Percentiles rank a stretch among this genome's conserved stretches.
These are phyloP conservation scores for Mycena citricolor DNA, from an alignment of 1,284 basidiomycete genomes.

Conservation along the genomic window DNA sequence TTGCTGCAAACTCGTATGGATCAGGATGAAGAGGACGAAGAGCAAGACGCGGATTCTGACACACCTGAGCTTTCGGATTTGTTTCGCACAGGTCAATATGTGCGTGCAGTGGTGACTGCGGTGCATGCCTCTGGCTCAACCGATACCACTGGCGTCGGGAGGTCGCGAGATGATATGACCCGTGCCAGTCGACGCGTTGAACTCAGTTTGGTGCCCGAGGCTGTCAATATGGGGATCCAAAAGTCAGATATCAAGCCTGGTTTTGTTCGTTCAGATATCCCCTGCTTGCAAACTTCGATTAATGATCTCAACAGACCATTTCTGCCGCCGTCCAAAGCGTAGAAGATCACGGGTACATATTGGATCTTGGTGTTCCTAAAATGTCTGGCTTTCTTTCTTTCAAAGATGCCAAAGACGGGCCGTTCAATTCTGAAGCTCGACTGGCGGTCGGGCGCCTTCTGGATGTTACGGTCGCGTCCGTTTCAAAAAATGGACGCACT, in stretches of 20 bases:
- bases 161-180: constrained; percentile 63
- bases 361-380: constrained; percentile 80
- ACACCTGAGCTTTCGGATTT: constrained; percentile 74
- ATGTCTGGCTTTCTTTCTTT: constrained; percentile 80
- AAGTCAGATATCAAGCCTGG: constrained; percentile 79
- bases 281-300: constrained; percentile 11
- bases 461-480: constrained; percentile 59
- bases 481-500: constrained; percentile 70
- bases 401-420: constrained; percentile 56
- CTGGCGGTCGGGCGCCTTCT: constrained; percentile 69
- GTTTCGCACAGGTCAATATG: constrained; percentile 85
- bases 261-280: constrained; percentile 51
- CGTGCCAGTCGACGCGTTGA: constrained; percentile 82
- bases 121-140: constrained; percentile 64
- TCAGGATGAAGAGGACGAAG: constrained; percentile 48
- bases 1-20: constrained; percentile 61
- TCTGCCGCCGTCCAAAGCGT: constrained; percentile 79
- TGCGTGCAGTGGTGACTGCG: constrained; percentile 75
- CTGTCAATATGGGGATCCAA: constrained; percentile 82
- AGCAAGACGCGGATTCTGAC: constrained; percentile 45
- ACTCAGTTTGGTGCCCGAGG: constrained; percentile 81
- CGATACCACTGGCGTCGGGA: constrained; percentile 53
- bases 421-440: constrained; percentile 40
- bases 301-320: constrained; percentile 51
- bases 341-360: constrained; percentile 94